Conservation (phyloP, 2,329 filamentous ascomycete species). For the Exserohilum rostratum region DNA sequence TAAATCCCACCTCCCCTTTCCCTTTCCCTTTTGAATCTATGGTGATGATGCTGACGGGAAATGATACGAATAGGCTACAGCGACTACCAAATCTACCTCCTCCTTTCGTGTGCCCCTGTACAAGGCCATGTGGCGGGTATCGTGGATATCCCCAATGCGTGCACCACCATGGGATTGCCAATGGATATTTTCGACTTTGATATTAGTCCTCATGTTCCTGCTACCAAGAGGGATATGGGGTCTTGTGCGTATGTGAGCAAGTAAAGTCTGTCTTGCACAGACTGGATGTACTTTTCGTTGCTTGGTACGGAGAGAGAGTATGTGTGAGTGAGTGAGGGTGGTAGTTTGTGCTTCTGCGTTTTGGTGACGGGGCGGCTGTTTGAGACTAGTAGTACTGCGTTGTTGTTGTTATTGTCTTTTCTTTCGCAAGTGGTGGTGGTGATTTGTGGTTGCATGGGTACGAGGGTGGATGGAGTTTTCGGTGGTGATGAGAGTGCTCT, state of each 20-base stretch:
- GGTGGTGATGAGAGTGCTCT: too few species aligned
- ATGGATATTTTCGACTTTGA: slow-evolving; percentile 97
- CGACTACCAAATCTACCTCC: slow-evolving; percentile 82
- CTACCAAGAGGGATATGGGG: slow-evolving; percentile 70
- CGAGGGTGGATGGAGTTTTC: too few species aligned
- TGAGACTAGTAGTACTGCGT: too few species aligned
- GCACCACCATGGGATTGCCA: slow-evolving; percentile 84
- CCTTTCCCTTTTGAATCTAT: not conserved
- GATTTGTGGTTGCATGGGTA: too few species aligned
- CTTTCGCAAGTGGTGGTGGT: too few species aligned
- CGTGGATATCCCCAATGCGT: slow-evolving; percentile 87
- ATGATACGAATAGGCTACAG: slow-evolving; percentile 58
- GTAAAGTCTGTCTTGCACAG: slow-evolving; percentile 4
- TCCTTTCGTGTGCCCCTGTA: slow-evolving; percentile 84
- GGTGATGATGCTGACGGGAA: too few species aligned
- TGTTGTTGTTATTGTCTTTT: too few species aligned
- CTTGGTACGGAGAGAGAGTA: too few species aligned
- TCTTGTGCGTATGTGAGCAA: slow-evolving; percentile 67
- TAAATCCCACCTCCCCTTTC: not conserved
- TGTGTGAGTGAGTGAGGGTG: too few species aligned
- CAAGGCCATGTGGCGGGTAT: slow-evolving; percentile 89
- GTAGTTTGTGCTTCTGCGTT: too few species aligned
- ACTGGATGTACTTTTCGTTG: not conserved
- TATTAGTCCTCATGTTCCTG: slow-evolving; percentile 70
- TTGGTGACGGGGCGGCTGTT: too few species aligned